Evolutionary conservation across 2,329 filamentous ascomycete genomes (phyloP).

Genomic region (Aureobasidium musti): DNA sequence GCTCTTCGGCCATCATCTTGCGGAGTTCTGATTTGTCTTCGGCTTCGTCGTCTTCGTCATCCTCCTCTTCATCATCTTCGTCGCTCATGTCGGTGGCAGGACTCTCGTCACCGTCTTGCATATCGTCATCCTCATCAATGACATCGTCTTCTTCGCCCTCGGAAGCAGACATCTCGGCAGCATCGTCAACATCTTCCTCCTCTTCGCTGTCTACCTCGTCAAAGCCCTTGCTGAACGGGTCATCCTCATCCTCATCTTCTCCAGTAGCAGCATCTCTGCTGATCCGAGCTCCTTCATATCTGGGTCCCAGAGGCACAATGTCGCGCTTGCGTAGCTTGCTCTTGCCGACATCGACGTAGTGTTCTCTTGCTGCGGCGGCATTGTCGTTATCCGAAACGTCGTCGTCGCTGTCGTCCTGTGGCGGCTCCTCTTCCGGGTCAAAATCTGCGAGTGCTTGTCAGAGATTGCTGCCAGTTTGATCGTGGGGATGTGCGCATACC

Average conservation of each 20-base stretch:
- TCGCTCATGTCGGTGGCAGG: constrained; percentile 51
- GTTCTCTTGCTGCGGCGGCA: constrained; percentile 67
- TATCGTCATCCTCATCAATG: constrained; percentile 37
- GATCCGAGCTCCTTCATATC: constrained; percentile 77
- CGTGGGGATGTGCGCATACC: constrained; percentile 33
- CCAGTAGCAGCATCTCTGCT: constrained; percentile 65
- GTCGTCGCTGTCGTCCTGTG: constrained; percentile 59
- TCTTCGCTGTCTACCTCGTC: constrained; percentile 50
- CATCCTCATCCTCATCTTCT: constrained; percentile 53
- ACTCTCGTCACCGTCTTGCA: constrained; percentile 43
- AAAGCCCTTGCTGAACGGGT: constrained; percentile 50
- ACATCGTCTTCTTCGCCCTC: constrained; percentile 33
- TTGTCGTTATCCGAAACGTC: constrained; percentile 53
- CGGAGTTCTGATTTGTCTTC: constrained; percentile 61
- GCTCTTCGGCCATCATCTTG: constrained; percentile 67
- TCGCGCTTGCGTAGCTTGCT: constrained; percentile 79
- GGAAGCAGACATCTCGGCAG: constrained; percentile 49
- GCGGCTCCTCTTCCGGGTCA: constrained; percentile 71
- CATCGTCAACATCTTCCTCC: constrained; percentile 35
- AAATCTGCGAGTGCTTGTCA: constrained; percentile 60
- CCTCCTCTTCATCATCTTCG: constrained; percentile 41
- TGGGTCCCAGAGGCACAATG: constrained; percentile 67
- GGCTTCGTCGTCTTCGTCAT: constrained; percentile 43
- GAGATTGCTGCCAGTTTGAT: neutral
- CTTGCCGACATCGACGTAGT: constrained; percentile 81